A percentile compares a stretch with the other conserved stretches of the same genome.
These are phyloP conservation scores for Nakazawaea peltata DNA, from an alignment of 805 yeast species.

Conservation along the genomic window DNA sequence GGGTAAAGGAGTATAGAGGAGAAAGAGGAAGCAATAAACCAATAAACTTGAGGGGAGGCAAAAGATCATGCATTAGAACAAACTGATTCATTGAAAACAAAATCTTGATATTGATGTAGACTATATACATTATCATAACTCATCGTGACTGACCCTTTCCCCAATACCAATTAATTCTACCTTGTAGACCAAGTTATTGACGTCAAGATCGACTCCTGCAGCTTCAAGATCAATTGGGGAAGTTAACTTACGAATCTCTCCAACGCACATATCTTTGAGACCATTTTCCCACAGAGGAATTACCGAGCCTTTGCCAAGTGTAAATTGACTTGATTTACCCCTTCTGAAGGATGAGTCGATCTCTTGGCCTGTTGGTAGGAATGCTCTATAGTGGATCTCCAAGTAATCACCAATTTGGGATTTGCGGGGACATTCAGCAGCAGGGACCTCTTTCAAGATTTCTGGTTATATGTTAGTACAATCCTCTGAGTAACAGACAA, in stretches of 20 bases:
- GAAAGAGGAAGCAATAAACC: too few relatives aligned
- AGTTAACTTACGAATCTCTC: slow-evolving; percentile 71
- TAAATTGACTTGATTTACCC: slow-evolving; percentile 60
- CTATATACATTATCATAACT: too few relatives aligned
- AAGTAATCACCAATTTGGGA: slow-evolving; percentile 61
- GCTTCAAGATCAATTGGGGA: slow-evolving; percentile 77
- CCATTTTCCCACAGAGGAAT: slow-evolving; percentile 92
- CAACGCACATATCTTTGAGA: slow-evolving; percentile 64
- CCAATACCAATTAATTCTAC: too few relatives aligned
- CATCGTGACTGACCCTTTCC: too few relatives aligned
- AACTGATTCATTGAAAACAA: too few relatives aligned
- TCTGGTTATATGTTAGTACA: slow-evolving; percentile 20
- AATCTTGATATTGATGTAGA: too few relatives aligned
- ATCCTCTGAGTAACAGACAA: neutral
- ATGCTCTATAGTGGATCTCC: slow-evolving; percentile 73
- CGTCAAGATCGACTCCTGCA: slow-evolving; percentile 60
- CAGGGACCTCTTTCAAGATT: slow-evolving; percentile 38
- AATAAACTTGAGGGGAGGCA: too few relatives aligned
- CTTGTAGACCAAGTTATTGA: slow-evolving; percentile 59
- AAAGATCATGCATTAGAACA: too few relatives aligned
- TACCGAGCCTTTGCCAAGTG: slow-evolving; percentile 70
- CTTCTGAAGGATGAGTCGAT: slow-evolving; percentile 70
- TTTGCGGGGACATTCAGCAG: slow-evolving; percentile 44
- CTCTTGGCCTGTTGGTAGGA: slow-evolving; percentile 53
- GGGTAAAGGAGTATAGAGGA: too few relatives aligned